A percentile compares a stretch with the other conserved stretches of the same genome.
These are phyloP conservation scores for Atkinsonella hypoxylon DNA, from an alignment of 2,329 filamentous ascomycete genomes.

Conservation along the genomic window DNA sequence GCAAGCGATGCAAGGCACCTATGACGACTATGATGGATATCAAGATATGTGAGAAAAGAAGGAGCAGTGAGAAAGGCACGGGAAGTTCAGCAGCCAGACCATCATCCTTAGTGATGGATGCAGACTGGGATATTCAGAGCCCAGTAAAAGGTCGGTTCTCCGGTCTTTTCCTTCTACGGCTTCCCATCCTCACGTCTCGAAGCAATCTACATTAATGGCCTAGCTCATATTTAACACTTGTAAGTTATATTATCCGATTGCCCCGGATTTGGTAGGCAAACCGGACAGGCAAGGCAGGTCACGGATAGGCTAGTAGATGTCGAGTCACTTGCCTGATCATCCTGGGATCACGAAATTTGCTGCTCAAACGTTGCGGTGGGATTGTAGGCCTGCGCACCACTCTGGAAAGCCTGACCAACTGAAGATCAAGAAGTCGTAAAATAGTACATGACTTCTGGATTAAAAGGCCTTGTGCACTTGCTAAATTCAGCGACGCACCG, in stretches of 20 bases:
- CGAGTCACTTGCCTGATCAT: conserved; percentile 14
- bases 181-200: conserved; percentile 30
- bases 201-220: conserved; percentile 14
- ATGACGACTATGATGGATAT: conserved; percentile 42
- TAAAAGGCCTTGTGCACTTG: no score
- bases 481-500: no score
- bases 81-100: conserved; percentile 11
- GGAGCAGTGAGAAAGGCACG: not conserved
- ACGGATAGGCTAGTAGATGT: conserved; percentile 24
- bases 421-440: no score
- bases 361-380: conserved; percentile 20
- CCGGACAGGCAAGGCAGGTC: conserved; percentile 18
- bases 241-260: conserved; percentile 28
- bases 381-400: conserved; percentile 23
- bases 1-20: conserved; percentile 46
- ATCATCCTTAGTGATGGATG: conserved; percentile 28
- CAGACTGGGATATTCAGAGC: conserved; percentile 27
- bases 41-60: conserved; percentile 29
- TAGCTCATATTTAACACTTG: conserved; percentile 15
- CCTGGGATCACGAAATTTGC: conserved; percentile 17
- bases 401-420: conserved; percentile 23
- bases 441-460: no score
- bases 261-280: conserved; percentile 29
- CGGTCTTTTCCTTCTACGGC: conserved; percentile 30
- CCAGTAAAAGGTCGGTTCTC: conserved; percentile 20